Evolutionary conservation across 1,139 yeast species (phyloP).

Genomic region (Kodamaea sp.): DNA sequence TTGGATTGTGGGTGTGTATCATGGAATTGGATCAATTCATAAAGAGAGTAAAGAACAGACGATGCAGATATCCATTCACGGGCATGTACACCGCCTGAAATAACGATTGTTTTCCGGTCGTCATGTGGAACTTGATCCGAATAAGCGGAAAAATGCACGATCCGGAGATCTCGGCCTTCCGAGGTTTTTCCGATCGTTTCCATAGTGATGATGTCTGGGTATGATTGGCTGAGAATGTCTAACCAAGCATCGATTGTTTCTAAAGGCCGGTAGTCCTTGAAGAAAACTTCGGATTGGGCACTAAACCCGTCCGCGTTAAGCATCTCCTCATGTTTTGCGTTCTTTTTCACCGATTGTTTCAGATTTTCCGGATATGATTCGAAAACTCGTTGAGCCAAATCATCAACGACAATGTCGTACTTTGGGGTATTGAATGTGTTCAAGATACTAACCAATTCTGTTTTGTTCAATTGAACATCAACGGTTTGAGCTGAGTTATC

Average conservation of each 20-base stretch:
- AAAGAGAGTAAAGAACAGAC: constrained; percentile 60
- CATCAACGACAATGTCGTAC: constrained; percentile 45
- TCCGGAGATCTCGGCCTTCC: constrained; percentile 69
- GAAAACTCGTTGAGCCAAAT: constrained; percentile 52
- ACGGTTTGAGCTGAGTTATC: constrained; percentile 22
- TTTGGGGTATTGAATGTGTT: constrained; percentile 18
- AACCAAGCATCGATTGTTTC: constrained; percentile 72
- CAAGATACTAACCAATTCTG: constrained; percentile 20
- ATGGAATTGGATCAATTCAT: constrained; percentile 52
- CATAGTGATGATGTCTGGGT: constrained; percentile 55
- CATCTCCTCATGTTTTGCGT: constrained; percentile 2
- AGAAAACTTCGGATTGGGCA: constrained; percentile 48
- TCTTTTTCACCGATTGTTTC: no score
- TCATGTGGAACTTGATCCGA: constrained; percentile 39
- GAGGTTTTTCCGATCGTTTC: constrained; percentile 71
- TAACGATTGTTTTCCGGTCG: constrained; percentile 62
- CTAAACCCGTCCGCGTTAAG: constrained; percentile 17
- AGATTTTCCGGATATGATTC: constrained; percentile 48
- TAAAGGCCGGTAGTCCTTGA: constrained; percentile 66
- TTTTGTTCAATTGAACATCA: constrained; percentile 34
- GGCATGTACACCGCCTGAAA: constrained; percentile 85
- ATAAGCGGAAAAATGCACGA: constrained; percentile 58
- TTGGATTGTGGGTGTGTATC: constrained; percentile 33
- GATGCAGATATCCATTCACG: constrained; percentile 87
- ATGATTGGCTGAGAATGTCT: constrained; percentile 51